Base-by-base conservation (phyloP, 192 early-diverging fungal species). In the Backusella westeae region DNA sequence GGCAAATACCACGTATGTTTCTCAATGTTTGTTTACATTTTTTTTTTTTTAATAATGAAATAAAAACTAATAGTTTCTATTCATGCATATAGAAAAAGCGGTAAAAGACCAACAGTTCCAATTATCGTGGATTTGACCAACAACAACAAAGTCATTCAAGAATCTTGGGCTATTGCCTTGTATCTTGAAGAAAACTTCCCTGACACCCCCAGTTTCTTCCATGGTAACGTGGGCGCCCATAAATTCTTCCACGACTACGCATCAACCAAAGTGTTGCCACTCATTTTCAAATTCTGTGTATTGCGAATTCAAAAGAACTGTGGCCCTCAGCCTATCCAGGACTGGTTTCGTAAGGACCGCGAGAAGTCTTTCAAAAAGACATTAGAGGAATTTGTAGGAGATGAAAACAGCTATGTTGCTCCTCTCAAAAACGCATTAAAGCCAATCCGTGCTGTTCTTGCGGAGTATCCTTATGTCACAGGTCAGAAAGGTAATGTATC, bases 101-200 rank as follows among this genome's bases (percentile, higher is more conserved):
- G 72, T 32, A 23, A 46, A 41, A n/a, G 66, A 17, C 80, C 86
- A 1, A 87, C 86, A 15, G 86, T 82, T 2, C 86, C 86, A 14
- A 78, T 82, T 1, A 77, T 87, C n/a, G 44, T 32, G 21, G 77
- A 78, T 53, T 73, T 76, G 4, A 32, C 77, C 1, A 77, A 81
- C 29, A 41, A 76, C 21, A 82, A 78, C 7, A 49, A 78, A 35
- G 77, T 77, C 10, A 46, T 89, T 6, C 77, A 76, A 38, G 90
- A 89, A 35, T 89, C 89, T 6, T 85, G 83, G 74, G 72, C 80
- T 0, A 92, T 92, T 72, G 87, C 88, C 2, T 74, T 85, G 26
- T 91, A 89, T 59, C 79, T 92, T 5, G 90, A 92, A 14, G 80
- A 80, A 34, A 84, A 77, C 14, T 91, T 86, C 67, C 90, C 90